Conservation (phyloP, 2,329 filamentous ascomycete species). For the Sclerotinia spermophila region DNA sequence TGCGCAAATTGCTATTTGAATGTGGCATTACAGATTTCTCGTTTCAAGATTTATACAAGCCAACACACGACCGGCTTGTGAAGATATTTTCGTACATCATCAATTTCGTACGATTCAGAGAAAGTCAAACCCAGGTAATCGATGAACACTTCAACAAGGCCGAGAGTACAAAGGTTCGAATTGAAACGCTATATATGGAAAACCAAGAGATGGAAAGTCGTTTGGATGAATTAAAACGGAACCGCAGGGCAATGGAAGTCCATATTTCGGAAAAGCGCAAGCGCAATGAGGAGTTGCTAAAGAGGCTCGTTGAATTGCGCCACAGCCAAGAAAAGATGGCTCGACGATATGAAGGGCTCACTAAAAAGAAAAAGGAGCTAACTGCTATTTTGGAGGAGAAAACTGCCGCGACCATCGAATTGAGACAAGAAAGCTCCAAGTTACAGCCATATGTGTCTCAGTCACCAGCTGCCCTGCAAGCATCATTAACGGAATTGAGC, state of each 20-base stretch:
- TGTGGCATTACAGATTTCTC: slow-evolving; percentile 93
- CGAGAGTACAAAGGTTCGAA: slow-evolving; percentile 79
- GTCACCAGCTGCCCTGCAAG: slow-evolving; percentile 78
- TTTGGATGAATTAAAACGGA: slow-evolving; percentile 75
- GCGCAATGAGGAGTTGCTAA: slow-evolving; percentile 84
- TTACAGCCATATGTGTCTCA: slow-evolving; percentile 89
- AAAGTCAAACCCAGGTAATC: slow-evolving; percentile 84
- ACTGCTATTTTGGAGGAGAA: slow-evolving; percentile 70
- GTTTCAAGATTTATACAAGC: slow-evolving; percentile 86
- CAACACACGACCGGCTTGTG: slow-evolving; percentile 82
- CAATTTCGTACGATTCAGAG: slow-evolving; percentile 96
- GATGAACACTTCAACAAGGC: slow-evolving; percentile 92
- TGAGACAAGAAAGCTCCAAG: slow-evolving; percentile 83
- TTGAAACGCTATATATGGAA: slow-evolving; percentile 78
- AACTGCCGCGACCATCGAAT: slow-evolving; percentile 63
- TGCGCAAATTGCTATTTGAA: slow-evolving; percentile 75
- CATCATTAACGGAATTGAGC: slow-evolving; percentile 75
- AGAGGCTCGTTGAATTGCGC: slow-evolving; percentile 73
- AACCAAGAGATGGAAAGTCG: slow-evolving; percentile 84
- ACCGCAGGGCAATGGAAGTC: slow-evolving; percentile 74
- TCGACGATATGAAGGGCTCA: slow-evolving; percentile 76
- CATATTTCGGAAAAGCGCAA: slow-evolving; percentile 80
- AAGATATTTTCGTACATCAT: slow-evolving; percentile 98
- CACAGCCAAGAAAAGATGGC: slow-evolving; percentile 80
- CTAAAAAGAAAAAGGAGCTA: slow-evolving; percentile 73